These are phyloP conservation scores for Penicillium canescens DNA, from an alignment of 495 filamentous ascomycete genomes.

Conservation along the genomic window DNA sequence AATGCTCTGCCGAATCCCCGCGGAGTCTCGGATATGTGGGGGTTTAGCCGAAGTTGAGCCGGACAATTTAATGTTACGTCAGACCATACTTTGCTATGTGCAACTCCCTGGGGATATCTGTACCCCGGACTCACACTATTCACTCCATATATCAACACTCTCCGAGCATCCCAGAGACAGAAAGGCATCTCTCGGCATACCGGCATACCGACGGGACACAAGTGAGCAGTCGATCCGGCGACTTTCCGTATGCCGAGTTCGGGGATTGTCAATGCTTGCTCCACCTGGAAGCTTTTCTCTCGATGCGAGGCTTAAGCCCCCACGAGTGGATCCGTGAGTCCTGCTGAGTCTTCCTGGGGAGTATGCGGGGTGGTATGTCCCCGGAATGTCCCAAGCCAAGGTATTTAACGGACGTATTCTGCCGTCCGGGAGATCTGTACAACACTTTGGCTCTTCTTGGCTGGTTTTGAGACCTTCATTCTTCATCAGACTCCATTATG, in stretches of 20 bases:
- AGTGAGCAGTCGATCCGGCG: neutral
- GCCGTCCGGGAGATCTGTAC: neutral
- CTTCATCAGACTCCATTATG: neutral
- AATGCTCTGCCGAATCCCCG: neutral
- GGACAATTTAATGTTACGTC: neutral
- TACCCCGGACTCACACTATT: too few relatives aligned
- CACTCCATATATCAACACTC: too few relatives aligned
- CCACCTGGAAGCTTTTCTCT: neutral
- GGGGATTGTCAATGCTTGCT: neutral
- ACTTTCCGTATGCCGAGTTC: neutral
- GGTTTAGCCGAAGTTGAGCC: neutral
- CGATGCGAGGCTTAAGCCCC: neutral
- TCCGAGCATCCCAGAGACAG: too few relatives aligned
- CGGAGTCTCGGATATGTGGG: neutral
- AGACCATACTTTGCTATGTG: too few relatives aligned
- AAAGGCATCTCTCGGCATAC: too few relatives aligned
- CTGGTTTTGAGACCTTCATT: neutral
- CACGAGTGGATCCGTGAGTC: neutral
- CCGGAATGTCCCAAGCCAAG: neutral
- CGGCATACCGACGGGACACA: too few relatives aligned
- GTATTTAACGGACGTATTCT: neutral
- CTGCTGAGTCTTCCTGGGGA: neutral
- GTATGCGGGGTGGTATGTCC: neutral
- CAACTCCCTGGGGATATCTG: too few relatives aligned
- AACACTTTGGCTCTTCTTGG: neutral